Evolutionary conservation across 208 protist species (phyloP).

Genomic region (Crithidia acanthocephali): DNA sequence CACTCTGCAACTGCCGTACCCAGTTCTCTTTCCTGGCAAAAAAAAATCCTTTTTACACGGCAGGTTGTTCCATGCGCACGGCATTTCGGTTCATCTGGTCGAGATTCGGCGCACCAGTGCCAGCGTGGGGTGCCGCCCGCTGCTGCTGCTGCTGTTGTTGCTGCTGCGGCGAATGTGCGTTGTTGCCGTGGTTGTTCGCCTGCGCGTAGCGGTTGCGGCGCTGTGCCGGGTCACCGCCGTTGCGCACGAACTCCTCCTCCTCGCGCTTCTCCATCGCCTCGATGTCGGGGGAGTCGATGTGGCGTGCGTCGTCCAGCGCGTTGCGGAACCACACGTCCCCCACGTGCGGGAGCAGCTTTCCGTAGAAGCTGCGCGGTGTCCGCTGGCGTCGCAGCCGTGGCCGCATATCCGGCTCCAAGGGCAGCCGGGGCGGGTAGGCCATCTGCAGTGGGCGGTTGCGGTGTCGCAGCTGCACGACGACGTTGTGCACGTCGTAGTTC

Average conservation of each 20-base stretch:
- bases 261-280: conserved; percentile 45
- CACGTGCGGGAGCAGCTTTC: conserved; percentile 32
- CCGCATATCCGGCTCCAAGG: conserved; percentile 42
- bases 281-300: conserved; percentile 59
- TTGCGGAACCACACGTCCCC: conserved; percentile 59
- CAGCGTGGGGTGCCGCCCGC: background rate
- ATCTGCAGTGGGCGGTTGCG: conserved; percentile 42
- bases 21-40: background rate
- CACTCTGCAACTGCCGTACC: too few relatives aligned
- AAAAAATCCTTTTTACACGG: conserved; percentile 6
- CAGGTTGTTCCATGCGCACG: conserved; percentile 24
- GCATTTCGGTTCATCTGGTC: conserved; percentile 24
- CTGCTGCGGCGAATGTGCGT: conserved; percentile 22
- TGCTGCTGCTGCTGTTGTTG: conserved; percentile 18
- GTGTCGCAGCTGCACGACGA: conserved; percentile 52
- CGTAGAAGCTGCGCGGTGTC: conserved; percentile 79
- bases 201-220: conserved; percentile 36
- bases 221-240: conserved; percentile 34
- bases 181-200: conserved; percentile 23
- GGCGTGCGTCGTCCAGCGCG: conserved; percentile 42
- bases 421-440: conserved; percentile 51
- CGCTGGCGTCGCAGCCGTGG: conserved; percentile 47
- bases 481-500: conserved; percentile 60
- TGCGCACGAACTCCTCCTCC: conserved; percentile 35
- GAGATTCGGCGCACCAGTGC: conserved; percentile 3